Base-by-base conservation (phyloP, 2,329 filamentous ascomycete genomes). In the Trichoderma endophyticum region DNA sequence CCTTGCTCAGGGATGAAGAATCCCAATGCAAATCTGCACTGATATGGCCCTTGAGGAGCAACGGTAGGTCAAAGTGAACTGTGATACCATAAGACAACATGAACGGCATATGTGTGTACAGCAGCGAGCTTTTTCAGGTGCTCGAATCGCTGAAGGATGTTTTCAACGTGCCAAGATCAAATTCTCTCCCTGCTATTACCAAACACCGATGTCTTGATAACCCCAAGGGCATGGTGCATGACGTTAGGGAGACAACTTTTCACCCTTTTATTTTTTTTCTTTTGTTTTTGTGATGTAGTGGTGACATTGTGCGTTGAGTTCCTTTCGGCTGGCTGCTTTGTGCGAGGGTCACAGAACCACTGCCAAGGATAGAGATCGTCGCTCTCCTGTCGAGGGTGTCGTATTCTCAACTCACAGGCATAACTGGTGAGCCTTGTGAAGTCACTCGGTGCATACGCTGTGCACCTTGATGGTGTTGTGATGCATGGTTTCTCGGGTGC, bases 81-180 rank as follows among this genome's bases (percentile, higher is more conserved):
- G 54, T 63, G 60, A 64, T 56, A 12, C 30, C 18, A 28, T 28
- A 11, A 43, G 18, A 43, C 12, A 73, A 84, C 14, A 36, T 36
- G 34, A 36, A 36, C 80, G 86, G 86, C 86, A 88, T 88, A 81
- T 82, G 86, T 88, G 86, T 88, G 86, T 88, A 88, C 86, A 87
- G 84, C 86, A 85, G 80, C 82, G 85, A 83, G 84, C 84, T 82
- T 71, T 71, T 79, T 74, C 79, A 80, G 78, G 81, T 86, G 85
- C 86, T 84, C 83, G 78, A 81, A 77, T 83, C 85, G 86, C 83
- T 87, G 86, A 88, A 88, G 86, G 86, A 87, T 82, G 75, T 81
- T 81, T 82, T 82, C 75, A 82, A 82, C 86, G 86, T 88, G 86
- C 86, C 86, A 83, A 88, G 83, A 88, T 80, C 75, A 77, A 85